Base-by-base conservation (phyloP, 768 basidiomycete genomes). In the Leccinum arenicola region DNA sequence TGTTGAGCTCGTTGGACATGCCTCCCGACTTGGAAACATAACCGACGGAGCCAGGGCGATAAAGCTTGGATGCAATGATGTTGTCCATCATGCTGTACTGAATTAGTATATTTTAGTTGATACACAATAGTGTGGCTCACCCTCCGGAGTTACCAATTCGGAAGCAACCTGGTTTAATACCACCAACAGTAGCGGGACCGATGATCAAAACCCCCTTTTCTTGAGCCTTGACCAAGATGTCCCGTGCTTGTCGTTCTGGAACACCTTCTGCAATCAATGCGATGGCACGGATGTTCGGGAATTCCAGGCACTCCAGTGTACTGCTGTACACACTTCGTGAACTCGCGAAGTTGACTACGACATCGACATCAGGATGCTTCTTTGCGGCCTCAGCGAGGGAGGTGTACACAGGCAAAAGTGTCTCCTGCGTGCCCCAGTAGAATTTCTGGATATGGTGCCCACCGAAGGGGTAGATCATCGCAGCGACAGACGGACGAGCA, bases 401-500 rank as follows among this genome's bases (percentile, higher is more conserved):
- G 19, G 95, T 96, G 81, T 97, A 99, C 47, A 99, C 96, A 53
- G 97, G 97, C 40, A 99, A 86, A 51, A 99, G 88, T 3, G 96
- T 96, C 82, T 98, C 97, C 80, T 93, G 94, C 43, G 97, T 98
- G 57, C 97, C 97, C 97, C 97, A 98, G 84, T 99, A 98, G 85
- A 99, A 98, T 81, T 99, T 99, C 80, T 99, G 97, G 76, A 98
- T 97, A 79, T 98, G 97, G 79, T 98, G 96, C 19, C 96, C 96
- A 71, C 96, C 97, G 77, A 99, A 99, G 73, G 96, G 97, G 76
- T 99, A 99, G 73, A 99, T 97, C 96, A 98, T 99, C 40, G 97
- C 97, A 29, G 97, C 95, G 64, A 98, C 97, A 50, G 88, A 91
- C 38, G 97, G 95, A 19, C 89, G 83, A 50, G 84, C 75, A 62